phyloP scores from a whole-genome alignment of 345 rosid genomes.

The Salix koriyanagi region DNA sequence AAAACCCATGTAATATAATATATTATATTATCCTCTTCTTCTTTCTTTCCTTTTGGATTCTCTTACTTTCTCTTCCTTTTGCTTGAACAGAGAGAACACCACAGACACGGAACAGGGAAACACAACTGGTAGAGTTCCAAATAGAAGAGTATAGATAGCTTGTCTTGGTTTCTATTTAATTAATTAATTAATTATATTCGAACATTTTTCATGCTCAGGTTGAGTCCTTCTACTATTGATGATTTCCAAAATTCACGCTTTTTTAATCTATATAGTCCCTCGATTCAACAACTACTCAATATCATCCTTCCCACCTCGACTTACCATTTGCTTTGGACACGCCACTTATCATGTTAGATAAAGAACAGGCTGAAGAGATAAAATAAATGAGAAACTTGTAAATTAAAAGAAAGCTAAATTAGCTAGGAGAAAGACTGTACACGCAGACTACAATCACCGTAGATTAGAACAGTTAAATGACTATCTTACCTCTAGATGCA shows the following conservation, averaged over 20 bases:
- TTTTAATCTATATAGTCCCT: neutral
- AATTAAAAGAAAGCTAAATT: too few relatives aligned
- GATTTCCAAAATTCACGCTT: neutral
- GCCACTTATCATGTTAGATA: neutral
- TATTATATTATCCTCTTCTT: neutral
- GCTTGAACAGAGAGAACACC: neutral
- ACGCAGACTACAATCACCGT: too few relatives aligned
- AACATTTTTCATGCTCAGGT: neutral
- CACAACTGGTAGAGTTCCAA: neutral
- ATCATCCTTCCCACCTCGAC: neutral
- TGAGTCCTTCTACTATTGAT: neutral
- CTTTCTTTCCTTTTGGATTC: neutral
- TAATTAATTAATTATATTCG: neutral
- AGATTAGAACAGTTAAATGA: too few relatives aligned
- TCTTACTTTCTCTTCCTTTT: conserved; percentile 3
- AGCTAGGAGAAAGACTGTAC: too few relatives aligned
- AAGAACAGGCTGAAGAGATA: too few relatives aligned
- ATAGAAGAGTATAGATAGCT: neutral
- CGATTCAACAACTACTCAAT: neutral
- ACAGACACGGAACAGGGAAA: neutral
- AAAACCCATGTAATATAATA: conserved; percentile 47
- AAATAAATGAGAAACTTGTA: too few relatives aligned
- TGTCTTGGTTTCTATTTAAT: neutral
- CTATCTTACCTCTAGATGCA: too few relatives aligned
- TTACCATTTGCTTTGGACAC: neutral